phyloP scores from a whole-genome alignment of 768 basidiomycete genomes.

The Leccinum truebloodii region DNA sequence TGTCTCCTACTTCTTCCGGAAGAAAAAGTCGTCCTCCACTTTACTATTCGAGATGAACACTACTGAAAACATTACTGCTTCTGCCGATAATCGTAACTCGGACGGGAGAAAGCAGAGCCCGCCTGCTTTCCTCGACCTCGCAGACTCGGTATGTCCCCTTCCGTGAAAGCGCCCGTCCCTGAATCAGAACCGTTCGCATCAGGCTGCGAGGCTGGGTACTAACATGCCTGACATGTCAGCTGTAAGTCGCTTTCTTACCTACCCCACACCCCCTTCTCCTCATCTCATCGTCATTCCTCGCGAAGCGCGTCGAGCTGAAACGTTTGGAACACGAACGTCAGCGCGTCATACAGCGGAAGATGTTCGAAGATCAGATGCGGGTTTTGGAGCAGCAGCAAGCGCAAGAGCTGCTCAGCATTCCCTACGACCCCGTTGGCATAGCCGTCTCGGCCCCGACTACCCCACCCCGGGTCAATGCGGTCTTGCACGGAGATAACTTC shows the following conservation, averaged over 20 bases:
- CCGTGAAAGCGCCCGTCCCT: slow-evolving; percentile 11
- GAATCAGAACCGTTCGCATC: slow-evolving; percentile 9
- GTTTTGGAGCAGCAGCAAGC: slow-evolving; percentile 89
- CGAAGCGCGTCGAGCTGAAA: slow-evolving; percentile 85
- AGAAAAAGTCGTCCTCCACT: slow-evolving; percentile 52
- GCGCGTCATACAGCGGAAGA: slow-evolving; percentile 78
- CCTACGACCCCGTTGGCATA: slow-evolving; percentile 62
- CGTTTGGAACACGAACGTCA: slow-evolving; percentile 86
- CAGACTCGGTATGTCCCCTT: slow-evolving; percentile 74
- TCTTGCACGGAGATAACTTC: slow-evolving; percentile 59
- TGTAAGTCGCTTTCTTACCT: slow-evolving; percentile 47
- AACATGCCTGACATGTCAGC: slow-evolving; percentile 87
- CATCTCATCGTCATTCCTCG: slow-evolving; percentile 11
- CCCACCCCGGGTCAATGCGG: slow-evolving; percentile 75
- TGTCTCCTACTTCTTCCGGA: slow-evolving; percentile 49
- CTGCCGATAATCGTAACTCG: slow-evolving; percentile 69
- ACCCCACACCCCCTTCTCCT: not conserved
- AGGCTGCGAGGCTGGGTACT: slow-evolving; percentile 84
- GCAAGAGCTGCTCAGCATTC: slow-evolving; percentile 77
- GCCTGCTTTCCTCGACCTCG: slow-evolving; percentile 90
- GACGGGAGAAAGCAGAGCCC: slow-evolving; percentile 84
- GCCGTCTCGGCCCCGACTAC: slow-evolving; percentile 90
- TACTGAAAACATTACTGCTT: slow-evolving; percentile 68
- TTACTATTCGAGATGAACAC: slow-evolving; percentile 64
- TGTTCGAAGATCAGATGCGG: slow-evolving; percentile 98